These are phyloP conservation scores for Sicyos edulis DNA, from an alignment of 306 rosid genomes.

Conservation along the genomic window DNA sequence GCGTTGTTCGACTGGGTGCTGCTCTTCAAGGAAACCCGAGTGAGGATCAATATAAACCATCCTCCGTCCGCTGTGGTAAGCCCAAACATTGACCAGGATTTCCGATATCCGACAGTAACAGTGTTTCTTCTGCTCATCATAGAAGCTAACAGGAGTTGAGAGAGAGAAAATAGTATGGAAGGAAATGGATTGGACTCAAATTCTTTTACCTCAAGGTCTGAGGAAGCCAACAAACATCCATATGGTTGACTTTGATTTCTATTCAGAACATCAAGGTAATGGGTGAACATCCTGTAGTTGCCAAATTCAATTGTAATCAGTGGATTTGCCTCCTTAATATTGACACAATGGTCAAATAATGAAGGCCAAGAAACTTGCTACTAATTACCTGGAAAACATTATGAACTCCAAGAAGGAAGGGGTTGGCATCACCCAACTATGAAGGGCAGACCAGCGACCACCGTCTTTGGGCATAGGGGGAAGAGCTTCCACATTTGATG, in stretches of 20 bases:
- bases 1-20: constrained; percentile 74
- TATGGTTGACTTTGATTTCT: constrained; percentile 34
- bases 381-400: constrained; percentile 74
- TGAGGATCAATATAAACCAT: constrained; percentile 74
- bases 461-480: constrained; percentile 95
- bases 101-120: constrained; percentile 84
- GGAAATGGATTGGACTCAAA: constrained; percentile 17
- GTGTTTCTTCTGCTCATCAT: constrained; percentile 54
- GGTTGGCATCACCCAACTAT: constrained; percentile 99
- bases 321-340: background rate
- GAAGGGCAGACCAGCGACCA: constrained; percentile 83
- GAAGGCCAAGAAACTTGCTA: background rate
- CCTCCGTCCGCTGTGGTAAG: constrained; percentile 86
- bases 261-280: constrained; percentile 75
- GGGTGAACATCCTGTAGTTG: constrained; percentile 51
- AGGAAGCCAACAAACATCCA: constrained; percentile 62
- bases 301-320: background rate
- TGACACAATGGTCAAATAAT: background rate
- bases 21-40: constrained; percentile 71
- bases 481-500: constrained; percentile 59
- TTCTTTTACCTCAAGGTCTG: constrained; percentile 49
- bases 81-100: constrained; percentile 90
- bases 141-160: constrained; percentile 4
- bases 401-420: constrained; percentile 78
- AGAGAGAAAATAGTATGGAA: background rate